phyloP scores from a whole-genome alignment of 2,329 filamentous ascomycete species.

The Corniculantispora saksenae region DNA sequence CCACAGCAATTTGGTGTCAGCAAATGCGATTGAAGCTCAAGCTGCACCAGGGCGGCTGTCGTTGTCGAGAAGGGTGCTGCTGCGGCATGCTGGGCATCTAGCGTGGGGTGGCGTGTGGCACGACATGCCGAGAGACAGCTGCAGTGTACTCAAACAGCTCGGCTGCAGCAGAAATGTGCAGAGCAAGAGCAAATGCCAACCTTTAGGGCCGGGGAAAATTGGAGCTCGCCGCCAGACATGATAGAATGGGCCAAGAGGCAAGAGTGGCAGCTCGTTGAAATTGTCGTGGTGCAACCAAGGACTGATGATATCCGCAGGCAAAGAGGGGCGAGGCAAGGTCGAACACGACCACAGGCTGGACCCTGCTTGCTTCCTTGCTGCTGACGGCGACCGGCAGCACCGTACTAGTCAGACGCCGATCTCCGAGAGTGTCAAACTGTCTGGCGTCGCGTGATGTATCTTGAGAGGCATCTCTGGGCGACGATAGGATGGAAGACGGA shows the following conservation, averaged over 20 bases:
- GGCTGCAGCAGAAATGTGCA: neutral
- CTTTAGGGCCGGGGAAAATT: neutral
- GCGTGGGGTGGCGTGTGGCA: neutral
- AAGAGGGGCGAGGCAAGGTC: constrained; percentile 5
- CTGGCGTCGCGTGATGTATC: neutral
- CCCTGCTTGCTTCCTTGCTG: constrained; percentile 1
- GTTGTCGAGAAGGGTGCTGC: neutral
- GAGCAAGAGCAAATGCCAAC: neutral
- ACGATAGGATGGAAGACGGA: neutral
- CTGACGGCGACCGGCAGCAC: constrained; percentile 7
- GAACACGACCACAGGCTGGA: neutral
- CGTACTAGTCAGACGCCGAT: constrained; percentile 13
- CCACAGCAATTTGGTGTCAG: neutral
- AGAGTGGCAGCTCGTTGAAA: neutral
- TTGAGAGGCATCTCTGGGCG: neutral
- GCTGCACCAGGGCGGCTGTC: neutral
- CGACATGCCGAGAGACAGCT: neutral
- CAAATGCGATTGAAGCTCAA: neutral
- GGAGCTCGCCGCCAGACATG: neutral
- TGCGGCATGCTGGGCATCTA: neutral
- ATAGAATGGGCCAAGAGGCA: neutral
- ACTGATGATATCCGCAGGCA: neutral
- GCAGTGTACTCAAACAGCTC: neutral
- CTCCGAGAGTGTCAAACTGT: neutral
- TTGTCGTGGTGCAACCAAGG: neutral